These are phyloP conservation scores for Candida vaughaniae DNA, from an alignment of 805 yeast species.

Conservation along the genomic window DNA sequence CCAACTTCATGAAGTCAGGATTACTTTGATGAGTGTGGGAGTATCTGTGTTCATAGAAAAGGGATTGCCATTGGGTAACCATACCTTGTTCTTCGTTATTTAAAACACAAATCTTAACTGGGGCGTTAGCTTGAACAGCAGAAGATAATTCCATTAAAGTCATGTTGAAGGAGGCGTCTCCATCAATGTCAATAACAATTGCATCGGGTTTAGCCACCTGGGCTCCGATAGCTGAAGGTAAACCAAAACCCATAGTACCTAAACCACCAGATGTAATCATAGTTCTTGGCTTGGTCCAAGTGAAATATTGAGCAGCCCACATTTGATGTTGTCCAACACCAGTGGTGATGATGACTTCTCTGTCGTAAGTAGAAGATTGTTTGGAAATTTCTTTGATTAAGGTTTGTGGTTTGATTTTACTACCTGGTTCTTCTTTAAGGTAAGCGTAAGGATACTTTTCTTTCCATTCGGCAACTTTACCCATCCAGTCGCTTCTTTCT, in stretches of 20 bases:
- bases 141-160: constrained; percentile 89
- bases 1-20: constrained; percentile 90
- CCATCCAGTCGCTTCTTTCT: constrained; percentile 79
- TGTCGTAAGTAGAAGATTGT: constrained; percentile 60
- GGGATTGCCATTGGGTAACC: constrained; percentile 99
- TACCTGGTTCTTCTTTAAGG: constrained; percentile 75
- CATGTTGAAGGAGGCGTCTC: constrained; percentile 99
- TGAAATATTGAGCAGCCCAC: constrained; percentile 99
- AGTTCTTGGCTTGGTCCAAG: constrained; percentile 90
- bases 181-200: constrained; percentile 93
- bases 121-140: constrained; percentile 91
- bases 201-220: constrained; percentile 96
- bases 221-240: constrained; percentile 98
- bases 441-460: constrained; percentile 81
- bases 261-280: constrained; percentile 98
- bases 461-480: constrained; percentile 76
- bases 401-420: constrained; percentile 89
- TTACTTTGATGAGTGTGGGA: constrained; percentile 97
- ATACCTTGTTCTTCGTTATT: constrained; percentile 99
- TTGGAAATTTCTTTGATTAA: constrained; percentile 75
- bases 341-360: constrained; percentile 85
- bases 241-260: constrained; percentile 98
- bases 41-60: constrained; percentile 95
- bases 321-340: constrained; percentile 99
- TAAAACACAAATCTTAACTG: constrained; percentile 83